A percentile compares a stretch with the other conserved stretches of the same genome.
Evolutionary conservation across 148 eudicot species (phyloP).

Genomic region (Polygonum aviculare): DNA sequence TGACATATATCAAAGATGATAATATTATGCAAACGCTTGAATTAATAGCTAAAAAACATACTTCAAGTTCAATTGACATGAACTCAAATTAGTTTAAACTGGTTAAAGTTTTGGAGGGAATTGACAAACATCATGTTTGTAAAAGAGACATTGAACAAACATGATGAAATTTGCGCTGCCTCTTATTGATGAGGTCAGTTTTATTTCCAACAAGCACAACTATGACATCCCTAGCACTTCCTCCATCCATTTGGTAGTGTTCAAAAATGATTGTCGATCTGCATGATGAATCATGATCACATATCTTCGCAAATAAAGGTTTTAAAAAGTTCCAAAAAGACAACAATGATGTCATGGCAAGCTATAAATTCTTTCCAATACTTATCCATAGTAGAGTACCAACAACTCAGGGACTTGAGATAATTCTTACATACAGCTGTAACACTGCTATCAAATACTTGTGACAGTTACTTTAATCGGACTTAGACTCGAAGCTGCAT

Average conservation of each 20-base stretch:
- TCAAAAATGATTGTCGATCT: conserved; percentile 84
- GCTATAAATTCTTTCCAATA: not conserved
- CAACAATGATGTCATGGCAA: not conserved
- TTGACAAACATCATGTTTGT: not conserved
- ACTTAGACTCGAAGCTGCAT: not conserved
- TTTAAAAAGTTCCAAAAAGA: not conserved
- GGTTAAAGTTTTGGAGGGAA: not conserved
- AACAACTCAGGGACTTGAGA: not conserved
- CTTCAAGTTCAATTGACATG: not conserved
- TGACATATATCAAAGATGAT: not conserved
- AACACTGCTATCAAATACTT: not conserved
- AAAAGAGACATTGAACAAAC: not conserved
- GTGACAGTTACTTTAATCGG: not conserved
- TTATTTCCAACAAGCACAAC: conserved; percentile 85
- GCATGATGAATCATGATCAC: conserved; percentile 15
- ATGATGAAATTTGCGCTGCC: conserved; percentile 27
- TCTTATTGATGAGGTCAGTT: conserved; percentile 87
- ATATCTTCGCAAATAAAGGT: not conserved
- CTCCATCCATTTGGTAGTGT: conserved; percentile 81
- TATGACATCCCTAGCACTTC: conserved; percentile 79
- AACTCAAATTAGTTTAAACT: not conserved
- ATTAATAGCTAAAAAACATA: not conserved
- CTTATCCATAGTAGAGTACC: not conserved
- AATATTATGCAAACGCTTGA: too few relatives aligned
- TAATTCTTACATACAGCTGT: not conserved